A percentile compares a stretch with the other conserved stretches of the same genome.
phyloP scores from a whole-genome alignment of 805 yeast species.

The Yarrowia bubula region DNA sequence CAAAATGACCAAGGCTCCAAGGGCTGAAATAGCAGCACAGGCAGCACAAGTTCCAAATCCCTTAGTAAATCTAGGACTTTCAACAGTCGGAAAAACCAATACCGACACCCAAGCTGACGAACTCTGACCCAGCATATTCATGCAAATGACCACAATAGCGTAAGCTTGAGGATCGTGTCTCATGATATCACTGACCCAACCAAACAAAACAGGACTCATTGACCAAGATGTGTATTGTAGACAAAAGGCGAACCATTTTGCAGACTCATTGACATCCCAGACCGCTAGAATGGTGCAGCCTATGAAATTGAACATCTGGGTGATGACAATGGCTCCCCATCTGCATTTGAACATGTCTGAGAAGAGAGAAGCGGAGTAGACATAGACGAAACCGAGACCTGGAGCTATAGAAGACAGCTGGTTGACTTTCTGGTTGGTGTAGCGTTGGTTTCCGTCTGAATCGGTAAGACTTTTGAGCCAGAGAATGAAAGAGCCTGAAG shows the following conservation, averaged over 20 bases:
- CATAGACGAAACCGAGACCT: constrained; percentile 51
- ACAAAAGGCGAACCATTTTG: constrained; percentile 60
- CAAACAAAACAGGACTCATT: constrained; percentile 56
- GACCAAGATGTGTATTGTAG: constrained; percentile 58
- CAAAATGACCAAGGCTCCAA: constrained; percentile 43
- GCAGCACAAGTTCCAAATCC: constrained; percentile 34
- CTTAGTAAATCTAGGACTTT: constrained; percentile 35
- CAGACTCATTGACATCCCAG: constrained; percentile 56
- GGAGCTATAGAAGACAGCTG: constrained; percentile 55
- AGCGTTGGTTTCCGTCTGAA: not conserved
- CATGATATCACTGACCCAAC: constrained; percentile 57
- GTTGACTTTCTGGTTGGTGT: constrained; percentile 36
- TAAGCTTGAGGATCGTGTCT: constrained; percentile 51
- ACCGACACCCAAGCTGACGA: constrained; percentile 56
- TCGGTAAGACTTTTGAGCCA: constrained; percentile 48
- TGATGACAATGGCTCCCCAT: constrained; percentile 45
- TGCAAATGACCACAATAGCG: constrained; percentile 48
- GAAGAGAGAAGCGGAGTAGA: constrained; percentile 30
- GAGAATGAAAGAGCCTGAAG: constrained; percentile 55
- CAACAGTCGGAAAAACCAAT: constrained; percentile 42
- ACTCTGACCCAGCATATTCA: constrained; percentile 52
- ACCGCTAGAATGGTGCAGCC: constrained; percentile 52
- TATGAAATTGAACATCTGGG: constrained; percentile 45
- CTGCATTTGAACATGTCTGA: constrained; percentile 56
- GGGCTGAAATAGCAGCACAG: constrained; percentile 27